Evolutionary conservation across 805 yeast species (phyloP), one percentile per base, ranked within the genome.

Genomic region (Starmerella gropengiesseri): DNA sequence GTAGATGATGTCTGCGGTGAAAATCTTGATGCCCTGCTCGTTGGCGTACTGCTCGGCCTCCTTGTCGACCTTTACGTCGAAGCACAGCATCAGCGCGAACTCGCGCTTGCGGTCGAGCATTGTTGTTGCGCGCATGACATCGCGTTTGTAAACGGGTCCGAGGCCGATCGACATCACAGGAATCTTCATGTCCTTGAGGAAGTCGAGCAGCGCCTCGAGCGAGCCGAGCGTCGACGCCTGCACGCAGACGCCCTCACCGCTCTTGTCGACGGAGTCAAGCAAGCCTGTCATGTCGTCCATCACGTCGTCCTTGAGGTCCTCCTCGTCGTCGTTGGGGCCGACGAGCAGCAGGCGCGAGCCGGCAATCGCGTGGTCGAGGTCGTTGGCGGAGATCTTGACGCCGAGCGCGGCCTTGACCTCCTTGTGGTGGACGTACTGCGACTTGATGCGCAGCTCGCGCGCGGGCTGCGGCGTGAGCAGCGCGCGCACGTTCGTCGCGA

Each of bases 151-250:
- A 30, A 91, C 98, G 42, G 99, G 98, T 58, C 99, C 99, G 61
- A 91, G 73, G 42, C 96, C 94, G 60, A 91, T 87, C 27, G 95
- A 82, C 95, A 89, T 86, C 28, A 91, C 99, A 17, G 99, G 99
- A 64, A 91, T 91, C 73, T 91, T 91, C 96, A 87, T 84, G 58
- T 84, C 94, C 67, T 89, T 89, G 63, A 91, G 74, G 84, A 91
- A 91, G 65, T 89, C 97, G 51, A 91, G 73, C 54, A 91, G 69
- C 3, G 99, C 99, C 69, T 91, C 99, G 57, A 91, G 70, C 32
- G 98, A 87, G 73, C 99, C 99, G 59, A 91, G 74, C 17, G 99
- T 91, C 5, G 96, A 86, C 1, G 98, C 96, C 69, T 91, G 99
- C 36, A 91, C 99, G 55, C 86, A 84, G 43, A 91, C 99, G 75